Percentiles rank a stretch among this genome's conserved stretches.
These are phyloP conservation scores for Stylonectria norvegica DNA, from an alignment of 2,329 filamentous ascomycete species.

Conservation along the genomic window DNA sequence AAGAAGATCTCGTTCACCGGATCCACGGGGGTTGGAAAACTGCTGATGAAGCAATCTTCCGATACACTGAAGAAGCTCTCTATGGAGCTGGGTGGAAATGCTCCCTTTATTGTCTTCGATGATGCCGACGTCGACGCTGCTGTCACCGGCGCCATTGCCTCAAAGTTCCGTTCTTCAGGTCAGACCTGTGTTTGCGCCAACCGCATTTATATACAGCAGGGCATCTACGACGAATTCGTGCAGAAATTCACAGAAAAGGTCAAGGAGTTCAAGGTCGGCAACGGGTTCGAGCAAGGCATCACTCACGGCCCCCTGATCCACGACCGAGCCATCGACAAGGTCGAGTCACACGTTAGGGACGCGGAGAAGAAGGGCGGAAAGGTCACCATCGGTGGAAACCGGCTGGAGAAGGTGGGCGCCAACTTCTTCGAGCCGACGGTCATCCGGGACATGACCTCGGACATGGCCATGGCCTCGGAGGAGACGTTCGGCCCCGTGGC, in stretches of 20 bases:
- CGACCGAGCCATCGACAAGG: slow-evolving; percentile 75
- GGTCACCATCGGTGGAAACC: slow-evolving; percentile 71
- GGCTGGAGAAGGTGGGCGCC: slow-evolving; percentile 66
- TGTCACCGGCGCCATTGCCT: slow-evolving; percentile 76
- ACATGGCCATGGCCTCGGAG: slow-evolving; percentile 81
- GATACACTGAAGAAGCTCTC: slow-evolving; percentile 79
- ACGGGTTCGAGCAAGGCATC: slow-evolving; percentile 65
- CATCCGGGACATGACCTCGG: slow-evolving; percentile 76
- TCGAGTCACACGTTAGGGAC: slow-evolving; percentile 74
- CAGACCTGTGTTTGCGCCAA: slow-evolving; percentile 95
- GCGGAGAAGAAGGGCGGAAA: slow-evolving; percentile 74
- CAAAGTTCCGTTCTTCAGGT: slow-evolving; percentile 90
- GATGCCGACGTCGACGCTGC: slow-evolving; percentile 86
- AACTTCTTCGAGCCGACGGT: slow-evolving; percentile 93
- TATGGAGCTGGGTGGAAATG: slow-evolving; percentile 91
- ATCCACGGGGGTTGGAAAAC: slow-evolving; percentile 64
- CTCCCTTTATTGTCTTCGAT: slow-evolving; percentile 95
- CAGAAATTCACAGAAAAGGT: slow-evolving; percentile 68
- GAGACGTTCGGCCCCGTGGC: slow-evolving; percentile 97
- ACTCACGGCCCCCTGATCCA: slow-evolving; percentile 87
- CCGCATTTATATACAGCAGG: slow-evolving; percentile 73
- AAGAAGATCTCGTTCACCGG: slow-evolving; percentile 95
- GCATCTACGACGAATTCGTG: slow-evolving; percentile 74
- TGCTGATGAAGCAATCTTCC: slow-evolving; percentile 86
- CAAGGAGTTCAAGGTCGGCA: slow-evolving; percentile 69